phyloP scores from a whole-genome alignment of 1,139 yeast species.

The Kurtzmaniella quercitrusa region DNA sequence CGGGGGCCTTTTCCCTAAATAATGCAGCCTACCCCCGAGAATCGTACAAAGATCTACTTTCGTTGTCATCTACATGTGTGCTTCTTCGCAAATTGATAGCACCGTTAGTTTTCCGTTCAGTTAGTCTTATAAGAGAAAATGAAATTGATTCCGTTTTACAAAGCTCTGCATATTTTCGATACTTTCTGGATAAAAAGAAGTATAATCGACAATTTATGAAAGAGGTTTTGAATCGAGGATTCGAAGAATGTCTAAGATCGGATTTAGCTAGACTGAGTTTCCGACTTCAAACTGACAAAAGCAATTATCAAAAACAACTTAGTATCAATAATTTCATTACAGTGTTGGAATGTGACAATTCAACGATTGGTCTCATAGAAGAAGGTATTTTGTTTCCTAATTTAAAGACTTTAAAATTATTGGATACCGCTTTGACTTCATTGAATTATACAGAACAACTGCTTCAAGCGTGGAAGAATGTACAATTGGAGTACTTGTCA shows the following conservation, averaged over 20 bases:
- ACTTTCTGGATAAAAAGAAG: constrained; percentile 20
- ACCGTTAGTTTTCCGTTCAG: constrained; percentile 16
- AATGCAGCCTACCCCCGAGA: neutral
- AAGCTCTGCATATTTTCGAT: constrained; percentile 18
- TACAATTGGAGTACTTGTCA: constrained; percentile 14
- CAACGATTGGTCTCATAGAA: constrained; percentile 14
- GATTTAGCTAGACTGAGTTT: constrained; percentile 22
- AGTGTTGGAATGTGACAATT: constrained; percentile 25
- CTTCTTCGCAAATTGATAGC: constrained; percentile 20
- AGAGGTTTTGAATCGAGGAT: constrained; percentile 18
- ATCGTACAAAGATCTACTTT: constrained; percentile 13
- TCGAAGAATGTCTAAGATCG: constrained; percentile 17
- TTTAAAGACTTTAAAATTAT: constrained; percentile 18
- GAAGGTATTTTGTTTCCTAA: constrained; percentile 16
- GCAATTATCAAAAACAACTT: constrained; percentile 17
- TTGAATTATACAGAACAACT: neutral
- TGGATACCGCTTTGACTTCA: constrained; percentile 11
- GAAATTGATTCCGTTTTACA: constrained; percentile 27
- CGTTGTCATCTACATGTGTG: constrained; percentile 25
- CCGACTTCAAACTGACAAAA: constrained; percentile 14
- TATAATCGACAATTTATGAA: constrained; percentile 20
- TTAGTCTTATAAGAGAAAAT: constrained; percentile 26
- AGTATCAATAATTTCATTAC: constrained; percentile 20
- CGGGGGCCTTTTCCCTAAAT: constrained; percentile 3
- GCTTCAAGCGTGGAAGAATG: constrained; percentile 11